These are phyloP conservation scores for Rhizophora mangle DNA, from an alignment of 345 rosid genomes.

Conservation along the genomic window DNA sequence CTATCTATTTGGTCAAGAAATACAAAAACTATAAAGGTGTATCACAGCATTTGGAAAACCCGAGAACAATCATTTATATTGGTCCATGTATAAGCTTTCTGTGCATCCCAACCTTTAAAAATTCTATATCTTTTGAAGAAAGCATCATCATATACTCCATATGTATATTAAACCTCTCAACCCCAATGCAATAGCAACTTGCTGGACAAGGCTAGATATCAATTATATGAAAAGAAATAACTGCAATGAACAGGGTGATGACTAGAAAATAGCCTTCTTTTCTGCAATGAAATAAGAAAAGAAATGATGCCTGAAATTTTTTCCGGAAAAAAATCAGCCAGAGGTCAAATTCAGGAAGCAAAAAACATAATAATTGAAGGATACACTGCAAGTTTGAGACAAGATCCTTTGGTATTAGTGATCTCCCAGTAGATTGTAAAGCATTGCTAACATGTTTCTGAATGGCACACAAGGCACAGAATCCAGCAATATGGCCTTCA, in stretches of 20 bases:
- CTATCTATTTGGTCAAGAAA: slow-evolving; percentile 50
- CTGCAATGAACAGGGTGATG: background rate
- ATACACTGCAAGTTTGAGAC: slow-evolving; percentile 89
- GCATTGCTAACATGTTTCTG: slow-evolving; percentile 91
- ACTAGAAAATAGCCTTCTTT: background rate
- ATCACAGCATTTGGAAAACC: no score
- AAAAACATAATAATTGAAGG: slow-evolving; percentile 31
- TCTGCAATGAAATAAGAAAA: background rate
- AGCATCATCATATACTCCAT: no score
- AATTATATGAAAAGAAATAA: no score
- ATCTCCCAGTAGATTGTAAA: slow-evolving; percentile 65
- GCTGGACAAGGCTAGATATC: no score
- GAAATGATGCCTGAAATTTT: background rate
- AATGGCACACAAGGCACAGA: slow-evolving; percentile 95
- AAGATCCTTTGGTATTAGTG: slow-evolving; percentile 72
- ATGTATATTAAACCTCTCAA: no score
- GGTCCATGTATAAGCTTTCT: no score
- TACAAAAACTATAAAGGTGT: slow-evolving; percentile 10
- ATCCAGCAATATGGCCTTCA: slow-evolving; percentile 88
- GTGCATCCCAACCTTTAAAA: no score
- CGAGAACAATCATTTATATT: no score
- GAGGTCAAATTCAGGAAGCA: background rate
- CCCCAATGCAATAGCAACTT: no score
- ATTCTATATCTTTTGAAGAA: no score
- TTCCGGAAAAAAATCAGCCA: background rate